Conservation (phyloP, 331 rosid genomes). For the Acacia pycnantha region DNA sequence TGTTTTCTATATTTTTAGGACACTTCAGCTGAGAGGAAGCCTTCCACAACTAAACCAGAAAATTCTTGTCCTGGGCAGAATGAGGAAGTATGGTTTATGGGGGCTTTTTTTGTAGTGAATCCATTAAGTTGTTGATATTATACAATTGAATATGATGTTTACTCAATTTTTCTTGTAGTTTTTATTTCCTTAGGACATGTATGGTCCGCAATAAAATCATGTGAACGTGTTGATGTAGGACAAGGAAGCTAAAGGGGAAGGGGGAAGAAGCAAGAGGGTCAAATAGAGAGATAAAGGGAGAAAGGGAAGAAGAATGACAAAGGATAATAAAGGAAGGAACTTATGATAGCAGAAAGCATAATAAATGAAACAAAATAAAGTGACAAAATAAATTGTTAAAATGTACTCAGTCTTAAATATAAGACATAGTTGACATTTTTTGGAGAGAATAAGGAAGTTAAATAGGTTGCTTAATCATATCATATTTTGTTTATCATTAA, state of each 20-base stretch:
- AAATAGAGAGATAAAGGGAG: not conserved
- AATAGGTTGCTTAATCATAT: too few relatives aligned
- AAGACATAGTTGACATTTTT: too few relatives aligned
- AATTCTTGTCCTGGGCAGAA: constrained; percentile 33
- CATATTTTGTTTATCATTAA: too few relatives aligned
- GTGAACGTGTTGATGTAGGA: not conserved
- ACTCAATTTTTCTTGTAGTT: not conserved
- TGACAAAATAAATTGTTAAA: not conserved
- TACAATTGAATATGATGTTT: not conserved
- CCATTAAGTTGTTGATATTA: not conserved
- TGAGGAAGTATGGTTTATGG: constrained; percentile 36
- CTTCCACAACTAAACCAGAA: constrained; percentile 47
- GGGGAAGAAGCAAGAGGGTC: not conserved
- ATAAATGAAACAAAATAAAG: not conserved
- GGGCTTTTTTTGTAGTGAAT: constrained; percentile 5
- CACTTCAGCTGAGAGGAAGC: constrained; percentile 53
- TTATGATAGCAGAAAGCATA: not conserved
- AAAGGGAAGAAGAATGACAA: not conserved
- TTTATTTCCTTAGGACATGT: not conserved
- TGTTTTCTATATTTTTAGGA: constrained; percentile 42
- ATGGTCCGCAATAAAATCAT: not conserved
- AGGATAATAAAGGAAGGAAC: not conserved
- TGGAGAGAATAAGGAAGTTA: too few relatives aligned
- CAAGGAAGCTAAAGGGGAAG: not conserved
- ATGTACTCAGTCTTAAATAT: not conserved